phyloP scores from a whole-genome alignment of 768 basidiomycete genomes.

The Lentinula edodes region DNA sequence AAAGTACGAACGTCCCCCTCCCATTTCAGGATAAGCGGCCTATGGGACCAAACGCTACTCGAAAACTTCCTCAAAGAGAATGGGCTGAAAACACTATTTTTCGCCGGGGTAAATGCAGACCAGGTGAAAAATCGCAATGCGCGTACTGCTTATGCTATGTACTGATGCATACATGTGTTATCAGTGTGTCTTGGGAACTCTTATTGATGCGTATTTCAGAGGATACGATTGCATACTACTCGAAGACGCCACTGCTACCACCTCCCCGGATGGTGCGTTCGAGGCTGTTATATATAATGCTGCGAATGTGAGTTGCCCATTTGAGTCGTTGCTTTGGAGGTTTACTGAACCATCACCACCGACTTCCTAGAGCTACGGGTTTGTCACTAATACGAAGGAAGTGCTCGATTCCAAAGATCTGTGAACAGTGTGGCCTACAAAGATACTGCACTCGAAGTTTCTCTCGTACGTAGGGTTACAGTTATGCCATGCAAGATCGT shows the following conservation, averaged over 20 bases:
- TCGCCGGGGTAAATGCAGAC: conserved; percentile 64
- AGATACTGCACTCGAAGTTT: too few species aligned
- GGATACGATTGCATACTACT: conserved; percentile 62
- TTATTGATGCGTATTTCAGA: conserved; percentile 57
- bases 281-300: conserved; percentile 57
- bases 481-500: conserved; percentile 15
- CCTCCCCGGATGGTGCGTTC: conserved; percentile 50
- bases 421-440: background rate
- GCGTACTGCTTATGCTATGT: background rate
- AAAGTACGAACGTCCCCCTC: too few species aligned
- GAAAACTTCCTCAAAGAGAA: conserved; percentile 60
- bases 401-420: conserved; percentile 9
- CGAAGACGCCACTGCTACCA: conserved; percentile 56
- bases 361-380: background rate
- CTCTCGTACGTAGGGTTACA: background rate
- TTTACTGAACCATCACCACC: background rate
- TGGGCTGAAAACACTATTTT: conserved; percentile 55
- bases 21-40: conserved; percentile 48
- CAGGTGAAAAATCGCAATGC: conserved; percentile 33
- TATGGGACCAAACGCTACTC: conserved; percentile 61
- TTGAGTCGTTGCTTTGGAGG: too few species aligned
- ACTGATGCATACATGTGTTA: background rate
- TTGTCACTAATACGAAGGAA: background rate
- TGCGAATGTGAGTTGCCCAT: conserved; percentile 35
- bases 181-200: conserved; percentile 61